Evolutionary conservation across 768 basidiomycete genomes (phyloP), one percentile per base, ranked within the genome.

Genomic region (Suillus placidus): DNA sequence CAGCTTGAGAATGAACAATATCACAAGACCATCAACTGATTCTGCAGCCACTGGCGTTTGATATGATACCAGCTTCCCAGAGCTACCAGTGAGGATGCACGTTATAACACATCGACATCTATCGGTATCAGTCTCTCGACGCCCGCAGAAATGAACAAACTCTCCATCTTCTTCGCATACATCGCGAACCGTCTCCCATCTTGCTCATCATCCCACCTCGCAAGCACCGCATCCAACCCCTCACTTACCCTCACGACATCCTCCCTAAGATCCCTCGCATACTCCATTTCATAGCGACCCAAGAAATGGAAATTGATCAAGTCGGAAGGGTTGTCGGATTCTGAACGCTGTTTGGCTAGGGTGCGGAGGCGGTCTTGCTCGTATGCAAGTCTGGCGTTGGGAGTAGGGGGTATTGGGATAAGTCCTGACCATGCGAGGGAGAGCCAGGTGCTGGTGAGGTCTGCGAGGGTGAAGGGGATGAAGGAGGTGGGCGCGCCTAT

Each of bases 361-460:
- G 60, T 60, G 0, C 67, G 61, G 26, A 85, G 70, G 5, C 82
- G 74, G 20, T 75, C 73, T 4, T 58, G 70, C 68, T 85, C 84
- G 47, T 79, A 83, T 6, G 23, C 71, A 10, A 84, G 75, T 4
- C 80, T 73, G 0, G 65, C 77, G 37, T 76, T 74, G 2, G 69
- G 10, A 1, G 80, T 78, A 26, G 70, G 60, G 0, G 84, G 83
- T 64, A 82, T 78, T 2, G 66, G 16, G 16, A 79, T 68, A 35
- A 70, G 64, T 2, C 74, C 68, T 3, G 67, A 63, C 82, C 83
- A 85, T 2, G 79, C 78, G 26, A 83, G 72, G 1, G 83, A 70
- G 47, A 86, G 77, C 82, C 82, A 85, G 4, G 81, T 83, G 71
- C 81, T 83, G n/a, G 76, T 76, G 55, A 86, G 73, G 64, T 86